Evolutionary conservation across 768 basidiomycete genomes (phyloP).

Genomic region (Serendipita sp.): DNA sequence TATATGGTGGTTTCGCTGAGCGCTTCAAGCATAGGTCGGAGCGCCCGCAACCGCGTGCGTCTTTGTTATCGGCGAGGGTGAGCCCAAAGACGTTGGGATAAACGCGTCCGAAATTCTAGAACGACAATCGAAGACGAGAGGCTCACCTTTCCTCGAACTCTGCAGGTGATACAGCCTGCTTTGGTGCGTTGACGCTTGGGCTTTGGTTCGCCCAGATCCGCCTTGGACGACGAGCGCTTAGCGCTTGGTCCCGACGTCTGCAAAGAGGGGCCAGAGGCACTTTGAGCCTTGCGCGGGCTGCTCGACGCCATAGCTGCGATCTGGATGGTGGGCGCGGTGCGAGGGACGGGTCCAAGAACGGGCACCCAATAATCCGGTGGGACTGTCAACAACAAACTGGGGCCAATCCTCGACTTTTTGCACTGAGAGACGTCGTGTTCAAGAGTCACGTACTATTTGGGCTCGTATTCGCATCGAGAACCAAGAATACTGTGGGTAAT

Average conservation of each 20-base stretch:
- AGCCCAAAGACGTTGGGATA: constrained; percentile 11
- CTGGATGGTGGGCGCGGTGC: not conserved
- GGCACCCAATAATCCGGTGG: too few species aligned
- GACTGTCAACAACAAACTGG: too few species aligned
- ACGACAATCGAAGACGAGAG: constrained; percentile 4
- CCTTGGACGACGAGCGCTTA: constrained; percentile 7
- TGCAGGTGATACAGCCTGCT: constrained; percentile 68
- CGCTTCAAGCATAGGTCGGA: constrained; percentile 6
- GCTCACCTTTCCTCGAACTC: constrained; percentile 67
- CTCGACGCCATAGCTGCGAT: not conserved
- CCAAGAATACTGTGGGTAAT: too few species aligned
- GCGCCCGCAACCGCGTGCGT: constrained; percentile 11
- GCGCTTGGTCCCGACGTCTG: not conserved
- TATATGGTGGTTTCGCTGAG: constrained; percentile 5
- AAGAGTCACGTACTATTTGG: too few species aligned
- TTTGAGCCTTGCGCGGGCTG: not conserved
- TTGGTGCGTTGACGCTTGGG: constrained; percentile 4
- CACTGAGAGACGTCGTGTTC: too few species aligned
- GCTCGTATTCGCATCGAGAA: too few species aligned
- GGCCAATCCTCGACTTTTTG: too few species aligned
- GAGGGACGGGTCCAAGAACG: not conserved
- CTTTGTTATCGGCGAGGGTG: too few species aligned
- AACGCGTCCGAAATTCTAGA: constrained; percentile 11
- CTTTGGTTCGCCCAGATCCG: not conserved
- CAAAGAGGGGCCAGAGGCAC: not conserved